Base-by-base conservation (phyloP, 106 monocot genomes). In the Acanthochlamys bracteata region DNA sequence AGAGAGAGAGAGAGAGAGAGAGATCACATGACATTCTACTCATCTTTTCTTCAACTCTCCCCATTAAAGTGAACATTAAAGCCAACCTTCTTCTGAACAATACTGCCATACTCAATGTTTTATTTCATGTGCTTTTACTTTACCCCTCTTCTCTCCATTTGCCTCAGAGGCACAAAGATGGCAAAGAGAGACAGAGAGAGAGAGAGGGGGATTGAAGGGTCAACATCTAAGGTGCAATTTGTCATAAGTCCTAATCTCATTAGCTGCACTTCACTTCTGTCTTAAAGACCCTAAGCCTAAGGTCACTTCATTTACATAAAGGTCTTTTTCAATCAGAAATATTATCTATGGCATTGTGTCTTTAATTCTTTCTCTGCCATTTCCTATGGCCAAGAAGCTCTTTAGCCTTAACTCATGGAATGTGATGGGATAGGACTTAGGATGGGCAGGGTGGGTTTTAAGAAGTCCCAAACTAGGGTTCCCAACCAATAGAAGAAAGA, bases 171-270 rank as follows among this genome's bases (percentile, higher is more conserved):
- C 21, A 20, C 12, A 20, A 10, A n/a, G 17, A 56, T n/a, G 10
- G 20, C 21, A 20, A 23, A 56, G 25, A 25, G 22, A 58, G 57
- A 58, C 7, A 58, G 22, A 58, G 57, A 27, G 17, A 59, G 59
- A 27, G 22, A 11, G 14, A 21, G 56, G 49, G 2, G 49, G 12
- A 49, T 20, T 59, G 79, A 83, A 10, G 58, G 43, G 83, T 75
- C 83, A 79, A 72, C 75, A 75, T 83, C 69, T 53, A 74, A 74
- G 42, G 64, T 19, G 72, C 24, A 42, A 7, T 54, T 66, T 68
- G 67, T 69, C 76, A 69, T 57, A 68, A 53, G 74, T 71, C 78
- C 41, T 68, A 51, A 73, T 74, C 69, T 51, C 62, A 26, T 71
- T 57, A 71, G 75, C 55, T 73, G 55, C 67, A 61, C 66, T 45